A percentile compares a stretch with the other conserved stretches of the same genome.
These are phyloP conservation scores for Alternaria metachromatica DNA, from an alignment of 2,329 filamentous ascomycete genomes.

Conservation along the genomic window DNA sequence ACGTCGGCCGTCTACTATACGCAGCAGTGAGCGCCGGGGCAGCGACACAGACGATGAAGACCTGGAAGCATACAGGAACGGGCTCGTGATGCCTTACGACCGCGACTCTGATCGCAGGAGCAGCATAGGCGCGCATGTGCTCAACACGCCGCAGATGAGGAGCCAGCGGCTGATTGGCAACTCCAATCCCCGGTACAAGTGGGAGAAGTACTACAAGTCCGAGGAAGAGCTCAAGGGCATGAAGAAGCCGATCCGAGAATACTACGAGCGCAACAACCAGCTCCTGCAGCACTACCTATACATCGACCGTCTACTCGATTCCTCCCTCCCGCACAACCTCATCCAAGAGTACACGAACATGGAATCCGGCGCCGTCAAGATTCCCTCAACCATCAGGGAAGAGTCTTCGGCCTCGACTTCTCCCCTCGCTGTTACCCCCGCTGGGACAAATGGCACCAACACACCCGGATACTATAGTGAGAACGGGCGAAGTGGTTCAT, in stretches of 20 bases:
- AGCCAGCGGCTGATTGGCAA: constrained; percentile 88
- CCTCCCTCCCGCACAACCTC: constrained; percentile 87
- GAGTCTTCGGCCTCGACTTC: constrained; percentile 55
- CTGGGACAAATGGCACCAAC: constrained; percentile 1
- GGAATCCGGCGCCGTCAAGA: constrained; percentile 63
- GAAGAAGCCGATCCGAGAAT: constrained; percentile 76
- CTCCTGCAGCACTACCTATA: constrained; percentile 92
- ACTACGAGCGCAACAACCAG: constrained; percentile 89
- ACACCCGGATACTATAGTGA: constrained; percentile 27
- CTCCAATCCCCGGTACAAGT: constrained; percentile 83
- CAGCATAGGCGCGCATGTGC: constrained; percentile 51
- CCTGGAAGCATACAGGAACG: constrained; percentile 33
- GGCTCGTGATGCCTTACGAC: constrained; percentile 42
- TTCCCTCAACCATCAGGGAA: constrained; percentile 79
- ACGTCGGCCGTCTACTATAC: constrained; percentile 41
- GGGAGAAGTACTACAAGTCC: constrained; percentile 85
- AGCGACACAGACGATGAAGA: constrained; percentile 43
- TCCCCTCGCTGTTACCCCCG: constrained; percentile 23
- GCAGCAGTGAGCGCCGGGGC: constrained; percentile 37
- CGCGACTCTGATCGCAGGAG: constrained; percentile 47
- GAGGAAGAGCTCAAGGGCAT: constrained; percentile 75
- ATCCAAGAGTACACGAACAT: constrained; percentile 85
- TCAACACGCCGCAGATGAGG: constrained; percentile 71
- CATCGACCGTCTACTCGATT: constrained; percentile 89
- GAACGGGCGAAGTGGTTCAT: constrained; percentile 12